Percentiles rank a stretch among this genome's conserved stretches.
Evolutionary conservation across 2,329 filamentous ascomycete species (phyloP).

Genomic region (Calonectria pseudoreteaudii): DNA sequence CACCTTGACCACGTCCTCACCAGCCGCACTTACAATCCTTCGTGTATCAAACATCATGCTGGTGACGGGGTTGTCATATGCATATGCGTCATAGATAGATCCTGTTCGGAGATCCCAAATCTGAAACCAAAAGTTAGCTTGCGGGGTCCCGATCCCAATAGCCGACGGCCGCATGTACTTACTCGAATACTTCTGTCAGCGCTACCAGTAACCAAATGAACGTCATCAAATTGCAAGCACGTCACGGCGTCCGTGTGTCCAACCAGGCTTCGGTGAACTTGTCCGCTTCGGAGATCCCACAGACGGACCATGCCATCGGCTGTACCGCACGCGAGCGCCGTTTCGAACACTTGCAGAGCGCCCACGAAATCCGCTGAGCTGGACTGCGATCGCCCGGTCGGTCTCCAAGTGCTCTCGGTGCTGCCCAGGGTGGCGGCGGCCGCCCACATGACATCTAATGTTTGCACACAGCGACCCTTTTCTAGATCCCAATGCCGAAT

Average conservation of each 20-base stretch:
- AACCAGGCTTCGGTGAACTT: conserved; percentile 95
- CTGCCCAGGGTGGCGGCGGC: conserved; percentile 79
- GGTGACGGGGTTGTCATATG: conserved; percentile 91
- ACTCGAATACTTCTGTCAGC: conserved; percentile 93
- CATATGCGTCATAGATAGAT: conserved; percentile 94
- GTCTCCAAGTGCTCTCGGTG: conserved; percentile 77
- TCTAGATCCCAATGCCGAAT: conserved; percentile 97
- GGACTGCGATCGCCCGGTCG: conserved; percentile 70
- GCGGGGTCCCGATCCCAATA: background rate
- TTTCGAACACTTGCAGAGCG: conserved; percentile 94
- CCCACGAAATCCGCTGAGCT: conserved; percentile 91
- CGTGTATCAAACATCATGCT: conserved; percentile 97
- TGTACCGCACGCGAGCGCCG: conserved; percentile 93
- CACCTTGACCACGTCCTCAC: conserved; percentile 95
- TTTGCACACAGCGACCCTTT: conserved; percentile 97
- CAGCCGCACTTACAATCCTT: conserved; percentile 89
- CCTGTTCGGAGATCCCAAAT: conserved; percentile 99
- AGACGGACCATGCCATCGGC: conserved; percentile 97
- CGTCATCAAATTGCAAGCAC: conserved; percentile 94
- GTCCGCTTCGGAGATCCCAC: conserved; percentile 96
- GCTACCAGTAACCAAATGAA: conserved; percentile 94
- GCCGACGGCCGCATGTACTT: conserved; percentile 56
- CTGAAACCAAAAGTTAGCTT: conserved; percentile 60
- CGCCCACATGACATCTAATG: conserved; percentile 97
- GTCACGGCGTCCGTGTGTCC: conserved; percentile 96